Base-by-base conservation (phyloP, 2,329 filamentous ascomycete species). In the Cadophora malorum region DNA sequence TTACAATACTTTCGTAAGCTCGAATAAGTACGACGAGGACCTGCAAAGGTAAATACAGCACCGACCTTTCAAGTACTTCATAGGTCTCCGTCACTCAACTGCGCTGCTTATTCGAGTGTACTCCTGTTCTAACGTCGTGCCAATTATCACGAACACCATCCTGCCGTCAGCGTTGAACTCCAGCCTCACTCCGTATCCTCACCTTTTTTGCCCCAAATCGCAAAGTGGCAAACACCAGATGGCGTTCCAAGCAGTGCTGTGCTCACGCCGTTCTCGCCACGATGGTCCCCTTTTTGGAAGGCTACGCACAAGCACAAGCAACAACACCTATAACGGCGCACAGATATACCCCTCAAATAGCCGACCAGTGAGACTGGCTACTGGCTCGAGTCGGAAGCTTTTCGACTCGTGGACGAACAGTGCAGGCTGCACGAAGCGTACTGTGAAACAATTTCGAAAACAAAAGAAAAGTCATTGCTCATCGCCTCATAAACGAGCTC, bases 281-380 rank as follows among this genome's bases (percentile, higher is more conserved):
- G 21, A 41, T 41, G 55, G 9, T 35, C 28, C 25, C 28, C 33
- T 38, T 25, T n/a, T 23, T 16, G 2, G 12, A 19, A 19, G 23
- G 10, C 5, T 6, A 35, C 28, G 9, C 53, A 28, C 28, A 28
- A 33, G 9, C 53, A 28, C 28, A 28, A 33, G 16, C 55, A 38
- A 58, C 55, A 58, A 3, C 45, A 35, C 55, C 31, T 58, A 35
- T 56, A 35, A 12, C 53, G 53, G 19, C 53, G 53, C 53, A 56
- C 53, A 56, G 53, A 33, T 56, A 35, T 19, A 56, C 28, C 19
- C 53, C 53, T 35, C 53, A 56, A 56, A 56, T 56, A 56, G 53
- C 53, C 16, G 28, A 38, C 9, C 33, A 58, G 19, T 38, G 21
- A 58, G 10, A n/a, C 31, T 21, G 12, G 53, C 25, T 21, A n/a